Base-by-base conservation (phyloP, 805 yeast species). In the Myxozyma lipomycoides region DNA sequence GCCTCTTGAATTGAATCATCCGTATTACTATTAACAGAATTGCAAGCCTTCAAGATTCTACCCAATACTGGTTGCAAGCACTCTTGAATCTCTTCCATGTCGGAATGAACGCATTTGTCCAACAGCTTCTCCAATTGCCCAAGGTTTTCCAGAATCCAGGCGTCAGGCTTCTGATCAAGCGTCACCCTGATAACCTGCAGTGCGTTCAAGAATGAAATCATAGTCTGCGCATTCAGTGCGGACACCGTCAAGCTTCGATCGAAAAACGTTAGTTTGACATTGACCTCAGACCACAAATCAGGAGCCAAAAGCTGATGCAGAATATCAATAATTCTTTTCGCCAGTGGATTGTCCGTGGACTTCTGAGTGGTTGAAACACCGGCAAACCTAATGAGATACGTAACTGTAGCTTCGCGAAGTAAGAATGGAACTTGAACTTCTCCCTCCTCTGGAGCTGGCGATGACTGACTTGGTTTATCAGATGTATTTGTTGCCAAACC, bases 321-420 rank as follows among this genome's bases (percentile, higher is more conserved):
- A 9, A 89, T 82, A n/a, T 80, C 81, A 45, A 93, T 68, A 0
- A 96, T 93, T 42, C 87, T 78, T 51, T 82, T 82, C 12, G 96
- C 95, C 2, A 88, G 69, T 48, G 85, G 89, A 60, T 82, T 82
- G 56, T 89, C 96, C 0, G 93, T 79, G 0, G 91, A 89, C 56
- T 93, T 76, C 51, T 85, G 90, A 1, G 86, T 86, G 12, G 32
- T 28, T 49, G 88, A 82, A 37, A 89, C 81, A 66, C 98, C 90
- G 10, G 90, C 83, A 61, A 86, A 89, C 46, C 98, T 73, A 43
- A 91, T 85, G 61, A 93, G 73, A 65, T 86, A 90, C 0, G 96
- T 88, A 19, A 91, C 81, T 63, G 95, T 88, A 0, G 96, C 87
- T 64, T 93, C 98, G 37, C 95, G 73, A 62, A 86, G 88, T 21